Evolutionary conservation across 176 grass and related monocot genomes (phyloP).

Genomic region (Aegilops longissima): DNA sequence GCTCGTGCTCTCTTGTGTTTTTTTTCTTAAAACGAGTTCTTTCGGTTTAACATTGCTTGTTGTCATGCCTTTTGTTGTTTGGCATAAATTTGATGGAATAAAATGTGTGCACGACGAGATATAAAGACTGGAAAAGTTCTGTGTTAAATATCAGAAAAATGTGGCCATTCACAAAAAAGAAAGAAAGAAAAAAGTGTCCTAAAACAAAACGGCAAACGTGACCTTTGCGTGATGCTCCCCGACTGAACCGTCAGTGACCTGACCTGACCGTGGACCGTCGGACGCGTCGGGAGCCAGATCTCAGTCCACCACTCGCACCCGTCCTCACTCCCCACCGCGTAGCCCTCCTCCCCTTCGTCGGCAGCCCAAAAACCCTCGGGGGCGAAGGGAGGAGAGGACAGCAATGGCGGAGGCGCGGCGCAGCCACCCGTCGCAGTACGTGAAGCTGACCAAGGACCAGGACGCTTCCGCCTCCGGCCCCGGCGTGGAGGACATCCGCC

Average conservation of each 20-base stretch:
- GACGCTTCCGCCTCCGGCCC: conserved; percentile 21
- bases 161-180: too few species aligned
- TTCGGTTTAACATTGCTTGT: too few species aligned
- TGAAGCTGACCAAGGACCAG: conserved; percentile 52
- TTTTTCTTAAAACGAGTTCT: too few species aligned
- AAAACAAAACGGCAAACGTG: background rate
- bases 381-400: background rate
- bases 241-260: background rate
- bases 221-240: background rate
- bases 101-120: too few species aligned
- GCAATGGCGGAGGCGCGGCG: conserved; percentile 46
- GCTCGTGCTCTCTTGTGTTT: too few species aligned
- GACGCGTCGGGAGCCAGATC: background rate
- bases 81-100: too few species aligned
- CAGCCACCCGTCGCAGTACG: conserved; percentile 37
- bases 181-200: background rate
- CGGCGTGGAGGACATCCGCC: conserved; percentile 45
- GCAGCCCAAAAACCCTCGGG: background rate
- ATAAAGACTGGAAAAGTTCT: too few species aligned
- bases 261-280: background rate
- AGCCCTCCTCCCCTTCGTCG: background rate
- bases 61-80: too few species aligned
- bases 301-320: background rate
- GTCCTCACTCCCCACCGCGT: background rate
- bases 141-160: too few species aligned